Conservation (phyloP, 352 stramenopile genomes). For the Pythium pyrilobum region DNA sequence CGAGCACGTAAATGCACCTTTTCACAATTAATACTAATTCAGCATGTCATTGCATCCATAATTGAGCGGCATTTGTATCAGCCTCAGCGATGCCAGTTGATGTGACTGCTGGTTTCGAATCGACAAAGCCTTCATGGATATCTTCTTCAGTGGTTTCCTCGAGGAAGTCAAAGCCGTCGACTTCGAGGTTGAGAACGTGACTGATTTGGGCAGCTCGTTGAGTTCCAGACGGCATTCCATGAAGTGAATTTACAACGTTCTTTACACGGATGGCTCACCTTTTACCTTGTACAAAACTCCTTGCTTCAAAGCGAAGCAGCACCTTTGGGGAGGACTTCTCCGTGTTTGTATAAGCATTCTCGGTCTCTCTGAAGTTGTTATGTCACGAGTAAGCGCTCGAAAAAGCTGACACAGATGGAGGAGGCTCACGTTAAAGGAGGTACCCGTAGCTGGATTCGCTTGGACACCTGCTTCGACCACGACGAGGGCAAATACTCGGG, state of each 20-base stretch:
- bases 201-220: no score
- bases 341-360: not conserved
- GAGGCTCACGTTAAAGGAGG: not conserved
- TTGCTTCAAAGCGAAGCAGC: conserved; percentile 49
- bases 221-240: not conserved
- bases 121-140: not conserved
- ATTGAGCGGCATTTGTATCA: conserved; percentile 13
- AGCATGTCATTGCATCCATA: conserved; percentile 17
- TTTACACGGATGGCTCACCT: no score
- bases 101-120: not conserved
- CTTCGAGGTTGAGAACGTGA: not conserved
- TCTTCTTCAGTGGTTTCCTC: not conserved
- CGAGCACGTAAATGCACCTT: not conserved
- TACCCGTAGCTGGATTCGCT: conserved; percentile 46
- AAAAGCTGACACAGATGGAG: no score
- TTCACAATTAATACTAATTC: no score
- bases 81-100: not conserved
- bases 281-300: conserved; percentile 36
- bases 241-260: not conserved
- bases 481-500: conserved; percentile 54
- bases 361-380: not conserved
- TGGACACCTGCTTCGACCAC: conserved; percentile 60
- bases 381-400: no score
- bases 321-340: no score
- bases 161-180: conserved; percentile 1